Evolutionary conservation across 1,139 yeast genomes (phyloP), one percentile per base, ranked within the genome.

Genomic region (Candida tropicalis): DNA sequence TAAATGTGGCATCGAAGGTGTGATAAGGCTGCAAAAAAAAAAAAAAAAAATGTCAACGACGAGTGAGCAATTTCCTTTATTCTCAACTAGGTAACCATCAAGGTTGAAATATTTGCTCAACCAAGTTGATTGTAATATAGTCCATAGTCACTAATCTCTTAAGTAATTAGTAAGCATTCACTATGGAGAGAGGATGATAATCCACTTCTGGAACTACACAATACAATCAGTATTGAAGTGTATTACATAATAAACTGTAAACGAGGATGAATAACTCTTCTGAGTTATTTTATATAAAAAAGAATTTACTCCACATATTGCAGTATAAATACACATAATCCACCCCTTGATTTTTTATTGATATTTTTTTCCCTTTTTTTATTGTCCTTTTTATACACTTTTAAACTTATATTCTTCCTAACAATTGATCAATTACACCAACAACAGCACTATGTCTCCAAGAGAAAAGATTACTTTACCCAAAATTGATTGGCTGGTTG

Each of bases 401-500:
- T 20, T n/a, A n/a, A n/a, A n/a, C n/a, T n/a, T n/a, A n/a, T 31
- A n/a, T 18, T 18, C 3, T 18, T 17, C 22, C n/a, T 28, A 10
- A 8, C 9, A 9, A 12, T 13, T 27, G 7, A 17, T 27, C 20
- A 13, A n/a, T 36, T 9, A 11, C 10, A 11, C 16, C 25, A 16
- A 35, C 20, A 20, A 24, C 28, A 12, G 4, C 16, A 26, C 24
- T 23, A 37, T 37, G 34, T 22, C 35, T 18, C 34, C 24, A 15
- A 22, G 17, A 22, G 33, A 37, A 22, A 61, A 60, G 44, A 61
- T 60, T 33, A 47, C 59, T 26, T 62, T 70, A 47, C 76, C 75
- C 33, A 66, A 69, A 51, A 62, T 70, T 47, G 74, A 70, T 50
- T 70, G 71, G 72, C 71, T 62, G 44, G 68, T 58, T 46, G 65